Evolutionary conservation across 352 stramenopile genomes (phyloP).

Genomic region (Pythium dissimile): DNA sequence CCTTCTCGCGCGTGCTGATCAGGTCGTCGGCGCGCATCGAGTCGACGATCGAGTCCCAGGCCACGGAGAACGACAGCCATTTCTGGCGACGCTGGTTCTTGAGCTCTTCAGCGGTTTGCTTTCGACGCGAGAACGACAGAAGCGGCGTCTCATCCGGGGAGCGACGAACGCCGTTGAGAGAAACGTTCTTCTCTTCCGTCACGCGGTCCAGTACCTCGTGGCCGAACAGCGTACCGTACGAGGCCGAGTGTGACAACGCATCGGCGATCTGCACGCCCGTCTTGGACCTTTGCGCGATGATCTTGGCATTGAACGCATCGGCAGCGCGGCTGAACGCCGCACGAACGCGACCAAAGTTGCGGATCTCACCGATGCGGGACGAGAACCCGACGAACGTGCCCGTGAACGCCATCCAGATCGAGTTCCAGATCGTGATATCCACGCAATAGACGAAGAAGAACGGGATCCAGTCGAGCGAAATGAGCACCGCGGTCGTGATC

Average conservation of each 20-base stretch:
- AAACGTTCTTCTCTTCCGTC: slow-evolving; percentile 20
- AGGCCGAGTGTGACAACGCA: slow-evolving; percentile 16
- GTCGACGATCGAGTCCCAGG: slow-evolving; percentile 97
- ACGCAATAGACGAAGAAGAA: slow-evolving; percentile 98
- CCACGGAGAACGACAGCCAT: slow-evolving; percentile 97
- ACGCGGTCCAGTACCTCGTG: slow-evolving; percentile 33
- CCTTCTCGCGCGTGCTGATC: slow-evolving; percentile 86
- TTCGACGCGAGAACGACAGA: slow-evolving; percentile 82
- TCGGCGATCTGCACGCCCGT: slow-evolving; percentile 46
- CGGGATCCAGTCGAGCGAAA: slow-evolving; percentile 95
- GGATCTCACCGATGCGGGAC: slow-evolving; percentile 95
- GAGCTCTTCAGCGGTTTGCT: slow-evolving; percentile 73
- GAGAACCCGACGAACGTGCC: slow-evolving; percentile 96
- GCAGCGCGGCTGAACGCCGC: slow-evolving; percentile 84
- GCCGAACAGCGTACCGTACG: slow-evolving; percentile 29
- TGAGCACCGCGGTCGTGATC: slow-evolving; percentile 85
- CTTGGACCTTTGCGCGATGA: slow-evolving; percentile 76
- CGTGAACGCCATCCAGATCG: slow-evolving; percentile 96
- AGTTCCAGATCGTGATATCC: slow-evolving; percentile 98
- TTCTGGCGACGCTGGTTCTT: slow-evolving; percentile 95
- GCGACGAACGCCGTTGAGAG: slow-evolving; percentile 9
- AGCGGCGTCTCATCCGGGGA: slow-evolving; percentile 65
- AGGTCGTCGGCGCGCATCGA: slow-evolving; percentile 92
- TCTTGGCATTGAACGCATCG: slow-evolving; percentile 83
- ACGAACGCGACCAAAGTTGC: slow-evolving; percentile 87